Evolutionary conservation across 2,329 filamentous ascomycete genomes (phyloP), one percentile per base, ranked within the genome.

Genomic region (Neofusicoccum ribis): DNA sequence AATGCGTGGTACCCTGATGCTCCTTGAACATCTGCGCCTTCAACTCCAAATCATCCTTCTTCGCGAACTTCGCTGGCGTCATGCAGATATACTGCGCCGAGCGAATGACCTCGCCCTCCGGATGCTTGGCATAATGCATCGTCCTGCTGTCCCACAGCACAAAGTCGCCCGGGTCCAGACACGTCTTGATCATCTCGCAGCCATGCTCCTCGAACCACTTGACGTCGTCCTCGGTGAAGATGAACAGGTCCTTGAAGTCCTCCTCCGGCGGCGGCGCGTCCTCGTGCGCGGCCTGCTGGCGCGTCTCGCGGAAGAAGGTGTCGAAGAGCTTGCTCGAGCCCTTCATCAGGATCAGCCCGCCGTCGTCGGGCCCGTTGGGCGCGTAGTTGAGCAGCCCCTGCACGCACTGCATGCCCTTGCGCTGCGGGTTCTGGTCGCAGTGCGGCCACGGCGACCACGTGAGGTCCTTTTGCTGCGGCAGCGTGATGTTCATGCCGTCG

Each of bases 101-200:
- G 8, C 50, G 49, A n/a, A 64, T 64, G 41, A 74, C 72, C 15
- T 77, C 68, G n/a, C 73, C 74, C 61, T 78, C 73, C 8, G 77
- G 74, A 2, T 77, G 66, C n/a, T 46, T 59, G 23, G 65, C 66
- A 47, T 71, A 84, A 69, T 85, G 82, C 63, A 83, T 79, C 0
- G 80, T 81, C 3, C 83, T 73, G 4, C 78, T 79, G 66, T 82
- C 81, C 81, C 81, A 81, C 8, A 82, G 71, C 3, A 82, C 74
- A 65, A 82, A 70, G 65, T 82, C 80, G 6, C 80, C 80, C 12
- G 79, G 77, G 12, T 79, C 80, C 37, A 76, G 69, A 51, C 74
- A 71, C 11, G 81, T 69, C 71, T 83, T 82, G 60, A 76, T 52
- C 5, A 77, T 63, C 64, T 76, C 73, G 66, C 75, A 79, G 0